Evolutionary conservation across 2,329 filamentous ascomycete species (phyloP), one percentile per base, ranked within the genome.

Genomic region (Colletotrichum sp.): DNA sequence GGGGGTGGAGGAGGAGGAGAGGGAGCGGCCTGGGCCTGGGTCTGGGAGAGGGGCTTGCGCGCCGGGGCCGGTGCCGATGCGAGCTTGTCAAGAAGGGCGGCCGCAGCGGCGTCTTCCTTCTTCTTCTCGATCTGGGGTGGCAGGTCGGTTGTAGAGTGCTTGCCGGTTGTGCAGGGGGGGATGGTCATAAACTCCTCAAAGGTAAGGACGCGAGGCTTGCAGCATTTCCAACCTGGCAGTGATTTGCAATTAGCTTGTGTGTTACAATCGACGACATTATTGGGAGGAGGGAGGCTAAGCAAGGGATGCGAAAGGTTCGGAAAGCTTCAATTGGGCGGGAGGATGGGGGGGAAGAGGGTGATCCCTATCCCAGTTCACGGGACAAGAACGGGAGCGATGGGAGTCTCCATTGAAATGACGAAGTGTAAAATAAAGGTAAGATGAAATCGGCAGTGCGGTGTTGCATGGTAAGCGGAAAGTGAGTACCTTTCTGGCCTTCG

Each of bases 111-210:
- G 26, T 69, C 67, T 14, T 84, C 84, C 78, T 85, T 81, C 81
- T 90, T 92, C 86, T 93, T 91, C 80, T 93, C 92, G 74, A 93
- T 86, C 80, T 89, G 86, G 21, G 91, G 92, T 3, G 91, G 91
- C 71, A 89, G 83, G 80, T 98, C 96, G 77, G 97, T 94, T 14
- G 95, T 96, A 75, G 95, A 97, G 88, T 99, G 97, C 81, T 93
- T 96, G 82, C 97, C 97, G 14, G 93, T 95, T 30, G 97, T 98
- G 90, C 97, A 99, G 48, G 97, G 96, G 66, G 95, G 89, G 81
- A 99, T 99, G 76, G 89, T 85, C 85, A 99, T 95, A 89, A 99
- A 99, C 87, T 99, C 97, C 86, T 99, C 97, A 84, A 99, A 99
- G 75, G 96, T 98, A 81, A 99, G 90, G 81, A 99, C 96, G 82